Conservation (phyloP, 2,329 filamentous ascomycete genomes). For the Madurella fahalii region DNA sequence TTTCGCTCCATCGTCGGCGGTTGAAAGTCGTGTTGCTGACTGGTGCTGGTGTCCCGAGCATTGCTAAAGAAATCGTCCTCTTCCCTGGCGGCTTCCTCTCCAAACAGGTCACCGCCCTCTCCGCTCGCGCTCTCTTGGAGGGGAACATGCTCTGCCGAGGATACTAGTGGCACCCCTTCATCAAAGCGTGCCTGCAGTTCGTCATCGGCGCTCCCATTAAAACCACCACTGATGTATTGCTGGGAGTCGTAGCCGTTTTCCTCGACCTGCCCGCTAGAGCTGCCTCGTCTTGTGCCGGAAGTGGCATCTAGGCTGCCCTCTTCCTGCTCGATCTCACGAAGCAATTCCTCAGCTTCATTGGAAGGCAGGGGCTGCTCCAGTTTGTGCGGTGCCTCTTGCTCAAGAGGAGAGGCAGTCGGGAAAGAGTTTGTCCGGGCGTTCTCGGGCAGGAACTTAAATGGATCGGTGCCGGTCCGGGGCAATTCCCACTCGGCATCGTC, state of each 20-base stretch:
- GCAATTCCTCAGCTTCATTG: slow-evolving; percentile 50
- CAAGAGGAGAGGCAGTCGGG: slow-evolving; percentile 49
- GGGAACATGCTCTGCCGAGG: slow-evolving; percentile 31
- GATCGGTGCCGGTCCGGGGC: slow-evolving; percentile 50
- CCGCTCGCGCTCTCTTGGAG: not conserved
- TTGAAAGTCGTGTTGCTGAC: slow-evolving; percentile 26
- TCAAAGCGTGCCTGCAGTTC: slow-evolving; percentile 59
- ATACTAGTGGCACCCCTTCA: slow-evolving; percentile 63
- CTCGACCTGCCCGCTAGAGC: slow-evolving; percentile 18
- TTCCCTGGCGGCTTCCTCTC: slow-evolving; percentile 43
- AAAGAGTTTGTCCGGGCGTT: slow-evolving; percentile 61
- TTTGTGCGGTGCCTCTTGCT: slow-evolving; percentile 23
- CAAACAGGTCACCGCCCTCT: slow-evolving; percentile 32
- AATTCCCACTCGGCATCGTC: slow-evolving; percentile 56
- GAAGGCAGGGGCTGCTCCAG: slow-evolving; percentile 41
- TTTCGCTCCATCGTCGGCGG: slow-evolving; percentile 56
- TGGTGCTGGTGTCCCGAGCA: slow-evolving; percentile 35
- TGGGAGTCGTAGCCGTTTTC: slow-evolving; percentile 28
- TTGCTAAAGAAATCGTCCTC: slow-evolving; percentile 62
- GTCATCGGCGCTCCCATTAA: slow-evolving; percentile 39
- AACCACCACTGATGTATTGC: slow-evolving; percentile 41
- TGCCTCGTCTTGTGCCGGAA: slow-evolving; percentile 13
- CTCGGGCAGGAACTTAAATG: slow-evolving; percentile 56
- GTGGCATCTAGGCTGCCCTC: slow-evolving; percentile 37
- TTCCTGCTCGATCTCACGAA: slow-evolving; percentile 50